Base-by-base conservation (phyloP, 495 filamentous ascomycete species). In the Jackrogersella minutella region DNA sequence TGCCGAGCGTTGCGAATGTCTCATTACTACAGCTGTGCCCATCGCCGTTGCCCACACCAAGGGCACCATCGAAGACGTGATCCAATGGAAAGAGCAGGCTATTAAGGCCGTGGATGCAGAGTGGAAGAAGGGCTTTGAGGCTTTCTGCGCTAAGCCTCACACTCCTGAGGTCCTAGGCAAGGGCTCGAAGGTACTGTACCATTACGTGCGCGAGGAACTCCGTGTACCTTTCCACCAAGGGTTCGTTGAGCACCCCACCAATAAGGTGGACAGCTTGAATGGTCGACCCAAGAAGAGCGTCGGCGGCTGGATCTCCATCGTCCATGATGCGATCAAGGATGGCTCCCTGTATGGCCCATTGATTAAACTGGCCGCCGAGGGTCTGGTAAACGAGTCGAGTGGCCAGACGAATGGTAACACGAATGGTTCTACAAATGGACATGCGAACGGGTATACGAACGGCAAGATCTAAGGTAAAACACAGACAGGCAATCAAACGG, bases 141-240 rank as follows among this genome's bases (percentile, higher is more conserved):
- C 64, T 1, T 64, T 77, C 41, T 11, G 54, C 13, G 26, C 58
- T 24, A 55, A 72, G 30, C 31, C 24, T 9, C 22, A 54, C 30
- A 67, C 64, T 10, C 41, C 47, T 0, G 39, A 39, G n/a, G 56
- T 59, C 7, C 53, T 79, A 34, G 56, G 61, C 13, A 52, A 53
- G 7, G 40, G 41, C n/a, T 84, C 76, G 7, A 66, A 39, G 50
- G 66, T 70, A 4, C 37, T 85, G 57, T 84, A 84, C 34, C 28
- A 71, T 0, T 80, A 74, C 60, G 80, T 84, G n/a, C 61, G 82
- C 3, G 19, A 72, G 14, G 73, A 76, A 11, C 59, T 84, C 6
- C 46, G 50, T 0, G 74, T 84, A 5, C 80, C 81, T n/a, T 63
- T 84, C 36, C 77, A 82, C 62, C 64, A 76, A 0, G 80, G 80